Base-by-base conservation (phyloP, 2,329 filamentous ascomycete genomes). In the Ceratocystis variospora region DNA sequence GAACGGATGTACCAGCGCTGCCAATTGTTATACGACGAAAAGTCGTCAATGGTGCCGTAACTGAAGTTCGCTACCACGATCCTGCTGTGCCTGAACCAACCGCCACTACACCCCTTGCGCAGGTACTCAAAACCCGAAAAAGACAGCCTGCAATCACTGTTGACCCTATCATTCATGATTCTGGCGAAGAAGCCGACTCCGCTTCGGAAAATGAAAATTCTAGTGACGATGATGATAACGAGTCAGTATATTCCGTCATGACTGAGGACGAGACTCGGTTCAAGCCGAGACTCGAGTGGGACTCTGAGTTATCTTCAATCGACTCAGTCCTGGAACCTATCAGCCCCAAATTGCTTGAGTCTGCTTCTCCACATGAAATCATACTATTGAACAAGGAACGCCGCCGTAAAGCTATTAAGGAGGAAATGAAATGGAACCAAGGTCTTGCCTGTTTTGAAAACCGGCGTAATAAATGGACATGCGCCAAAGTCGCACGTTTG, bases 381-480 rank as follows among this genome's bases (percentile, higher is more conserved):
- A 45, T 44, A 12, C 15, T 64, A 17, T 50, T 53, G 31, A 65
- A 31, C 66, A 81, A 80, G 68, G 79, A 83, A 45, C 81, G 79
- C 69, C 79, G 83, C 53, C 79, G 85, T 65, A 81, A 79, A 70
- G 81, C 79, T 62, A 73, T 83, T 62, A 81, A 83, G 68, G 83
- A 85, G 66, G 87, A 89, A 76, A 82, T 85, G 76, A 74, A 78
- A 37, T 95, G 88, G 86, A 97, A 96, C 71, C 79, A 87, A 46
- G 93, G 93, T 0, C 74, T 96, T 66, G 82, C 85, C n/a, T 88
- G 87, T 73, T 97, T 90, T 76, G 83, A 86, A 68, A 83, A 86
- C 37, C 80, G 89, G 67, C 82, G 92, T 62, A 85, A 96, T 76
- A 86, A 85, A 5, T 97, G 93, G 93, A 93, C 91, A 0, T 87